These are phyloP conservation scores for Gautieria morchelliformis DNA, from an alignment of 768 basidiomycete species.

Conservation along the genomic window DNA sequence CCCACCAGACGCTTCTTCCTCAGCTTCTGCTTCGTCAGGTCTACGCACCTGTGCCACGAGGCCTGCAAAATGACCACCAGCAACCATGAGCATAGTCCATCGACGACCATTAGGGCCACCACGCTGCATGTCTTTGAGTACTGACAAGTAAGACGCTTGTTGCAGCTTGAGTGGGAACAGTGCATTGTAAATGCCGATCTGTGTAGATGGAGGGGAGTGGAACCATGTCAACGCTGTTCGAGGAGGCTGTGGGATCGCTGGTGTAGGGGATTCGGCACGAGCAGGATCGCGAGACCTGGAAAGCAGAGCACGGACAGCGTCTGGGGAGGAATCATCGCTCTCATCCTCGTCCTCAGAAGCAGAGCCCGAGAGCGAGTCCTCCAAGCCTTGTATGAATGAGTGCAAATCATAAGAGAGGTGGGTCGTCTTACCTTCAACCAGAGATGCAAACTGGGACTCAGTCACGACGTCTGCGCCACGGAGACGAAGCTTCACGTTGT, in stretches of 20 bases:
- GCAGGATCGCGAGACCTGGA: conserved; percentile 42
- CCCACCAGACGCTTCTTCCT: conserved; percentile 26
- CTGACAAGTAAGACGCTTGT: conserved; percentile 41
- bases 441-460: conserved; percentile 61
- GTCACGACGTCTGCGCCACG: conserved; percentile 52
- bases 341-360: conserved; percentile 54
- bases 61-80: conserved; percentile 97
- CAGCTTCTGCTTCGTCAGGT: conserved; percentile 31
- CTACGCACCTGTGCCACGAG: conserved; percentile 69
- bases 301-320: conserved; percentile 58
- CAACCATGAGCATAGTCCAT: conserved; percentile 95
- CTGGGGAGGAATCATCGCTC: conserved; percentile 40
- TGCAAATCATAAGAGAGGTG: neutral
- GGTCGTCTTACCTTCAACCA: conserved; percentile 64
- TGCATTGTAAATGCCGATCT: conserved; percentile 80
- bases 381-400: conserved; percentile 38
- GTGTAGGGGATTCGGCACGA: conserved; percentile 39
- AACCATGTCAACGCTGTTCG: conserved; percentile 84
- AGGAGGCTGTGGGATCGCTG: conserved; percentile 28
- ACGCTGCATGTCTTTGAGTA: conserved; percentile 57
- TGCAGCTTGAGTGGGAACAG: conserved; percentile 47
- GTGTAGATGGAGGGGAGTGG: conserved; percentile 76
- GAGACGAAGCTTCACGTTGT: conserved; percentile 83
- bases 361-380: conserved; percentile 89
- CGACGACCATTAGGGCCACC: conserved; percentile 47